These are phyloP conservation scores for Penicillium psychrofluorescens DNA, from an alignment of 495 filamentous ascomycete genomes.

Conservation along the genomic window DNA sequence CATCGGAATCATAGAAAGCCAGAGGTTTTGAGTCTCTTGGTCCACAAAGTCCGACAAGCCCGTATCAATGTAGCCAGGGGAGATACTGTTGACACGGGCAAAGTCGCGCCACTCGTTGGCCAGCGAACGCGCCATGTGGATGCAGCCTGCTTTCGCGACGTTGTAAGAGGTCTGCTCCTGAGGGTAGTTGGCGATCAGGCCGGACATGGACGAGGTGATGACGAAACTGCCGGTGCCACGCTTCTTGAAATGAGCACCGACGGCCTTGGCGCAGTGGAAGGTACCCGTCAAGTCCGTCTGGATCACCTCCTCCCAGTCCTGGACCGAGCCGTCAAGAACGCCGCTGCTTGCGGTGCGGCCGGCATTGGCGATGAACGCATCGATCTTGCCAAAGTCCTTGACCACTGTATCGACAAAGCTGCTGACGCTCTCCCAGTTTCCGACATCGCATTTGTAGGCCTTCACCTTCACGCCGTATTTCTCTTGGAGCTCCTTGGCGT, in stretches of 20 bases:
- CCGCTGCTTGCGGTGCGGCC: constrained; percentile 57
- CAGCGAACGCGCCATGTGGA: constrained; percentile 51
- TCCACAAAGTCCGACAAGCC: constrained; percentile 70
- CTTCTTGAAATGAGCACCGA: constrained; percentile 57
- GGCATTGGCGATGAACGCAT: constrained; percentile 63
- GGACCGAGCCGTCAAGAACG: constrained; percentile 54
- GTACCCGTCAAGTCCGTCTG: constrained; percentile 57
- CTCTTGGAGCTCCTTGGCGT: constrained; percentile 51
- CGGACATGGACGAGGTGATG: constrained; percentile 61
- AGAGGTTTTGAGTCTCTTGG: constrained; percentile 60
- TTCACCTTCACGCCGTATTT: constrained; percentile 60
- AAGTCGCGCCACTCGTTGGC: constrained; percentile 77
- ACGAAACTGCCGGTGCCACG: constrained; percentile 53
- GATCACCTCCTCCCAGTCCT: constrained; percentile 63
- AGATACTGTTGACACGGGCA: constrained; percentile 66
- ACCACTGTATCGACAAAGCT: constrained; percentile 46
- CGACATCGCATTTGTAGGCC: constrained; percentile 55
- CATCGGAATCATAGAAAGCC: constrained; percentile 70
- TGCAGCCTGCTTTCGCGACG: constrained; percentile 60
- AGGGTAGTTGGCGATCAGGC: constrained; percentile 71
- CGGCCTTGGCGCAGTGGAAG: constrained; percentile 63
- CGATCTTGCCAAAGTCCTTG: constrained; percentile 57
- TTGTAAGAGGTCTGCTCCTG: constrained; percentile 80
- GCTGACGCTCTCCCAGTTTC: constrained; percentile 43
- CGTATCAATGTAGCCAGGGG: constrained; percentile 74